Evolutionary conservation across 2,329 filamentous ascomycete species (phyloP), one percentile per base, ranked within the genome.

Genomic region (Cladobotryum mycophilum): DNA sequence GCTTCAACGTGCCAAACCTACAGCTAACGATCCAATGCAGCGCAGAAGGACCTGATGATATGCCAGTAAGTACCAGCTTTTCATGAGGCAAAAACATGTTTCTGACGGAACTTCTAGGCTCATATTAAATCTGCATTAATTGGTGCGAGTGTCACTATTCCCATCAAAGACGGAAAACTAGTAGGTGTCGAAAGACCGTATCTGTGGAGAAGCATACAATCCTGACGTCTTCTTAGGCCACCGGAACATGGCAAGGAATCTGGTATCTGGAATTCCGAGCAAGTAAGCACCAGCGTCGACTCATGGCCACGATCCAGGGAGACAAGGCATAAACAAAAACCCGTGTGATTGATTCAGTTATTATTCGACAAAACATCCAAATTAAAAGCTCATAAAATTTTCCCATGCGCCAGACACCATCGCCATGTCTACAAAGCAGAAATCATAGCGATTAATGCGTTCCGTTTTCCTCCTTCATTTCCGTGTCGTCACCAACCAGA

Each of bases 301-400:
- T 97, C 12, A 85, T 99, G 55, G 92, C 92, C 48, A 97, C 93
- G 1, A 95, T 97, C 55, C 91, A 97, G 69, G 93, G 92, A 41
- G 88, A 96, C 73, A 83, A 83, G 67, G 72, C 72, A 48, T 74
- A 57, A 51, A 33, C 22, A 40, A 18, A 17, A 42, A 13, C 17
- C 46, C 9, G 9, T 14, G 11, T 6, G 13, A 42, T 42, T 25
- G 15, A 14, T 20, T 20, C 35, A 52, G 47, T 48, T 46, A 40
- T 36, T 47, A 15, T 5, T 40, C 12, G 38, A 52, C 37, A 25
- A 22, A 46, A 45, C 25, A 20, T 41, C 33, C n/a, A 41, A 45
- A 34, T 46, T 45, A 42, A 53, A 46, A 45, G 14, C 33, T 41
- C 13, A 14, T 40, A 44, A 36, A 40, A 13, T 43, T 45, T 42